These are phyloP conservation scores for Diaporthe ampelina DNA, from an alignment of 2,329 filamentous ascomycete species.

Conservation along the genomic window DNA sequence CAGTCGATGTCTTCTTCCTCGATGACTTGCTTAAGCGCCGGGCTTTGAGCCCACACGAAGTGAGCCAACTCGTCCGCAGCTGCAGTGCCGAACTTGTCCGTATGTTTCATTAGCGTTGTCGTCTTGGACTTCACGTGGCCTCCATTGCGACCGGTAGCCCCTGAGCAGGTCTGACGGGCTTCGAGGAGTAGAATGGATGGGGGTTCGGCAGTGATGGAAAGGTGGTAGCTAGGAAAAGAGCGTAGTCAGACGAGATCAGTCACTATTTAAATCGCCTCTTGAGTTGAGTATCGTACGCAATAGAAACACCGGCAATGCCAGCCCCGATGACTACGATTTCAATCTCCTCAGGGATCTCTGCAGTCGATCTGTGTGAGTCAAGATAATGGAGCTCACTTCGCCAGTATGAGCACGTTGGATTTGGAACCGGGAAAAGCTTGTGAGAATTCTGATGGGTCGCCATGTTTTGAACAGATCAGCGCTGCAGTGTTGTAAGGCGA, in stretches of 20 bases:
- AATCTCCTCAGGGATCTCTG: constrained; percentile 20
- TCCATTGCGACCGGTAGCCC: constrained; percentile 40
- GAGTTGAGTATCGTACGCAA: constrained; percentile 1
- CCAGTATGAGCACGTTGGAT: constrained; percentile 40
- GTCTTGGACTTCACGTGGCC: constrained; percentile 36
- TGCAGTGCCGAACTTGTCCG: constrained; percentile 17
- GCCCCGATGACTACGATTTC: constrained; percentile 38
- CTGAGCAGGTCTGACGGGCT: constrained; percentile 40
- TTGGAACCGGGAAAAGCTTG: constrained; percentile 32
- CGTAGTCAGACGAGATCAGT: not conserved
- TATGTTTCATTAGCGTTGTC: not conserved
- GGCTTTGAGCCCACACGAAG: constrained; percentile 33
- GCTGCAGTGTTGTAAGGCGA: no score
- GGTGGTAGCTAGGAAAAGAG: constrained; percentile 20
- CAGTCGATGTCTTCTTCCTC: constrained; percentile 35
- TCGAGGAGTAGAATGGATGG: constrained; percentile 37
- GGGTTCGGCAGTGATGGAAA: constrained; percentile 29
- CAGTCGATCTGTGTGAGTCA: constrained; percentile 36
- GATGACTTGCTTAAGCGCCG: constrained; percentile 37
- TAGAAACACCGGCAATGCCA: constrained; percentile 39
- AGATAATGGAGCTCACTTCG: constrained; percentile 39
- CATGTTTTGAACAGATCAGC: not conserved
- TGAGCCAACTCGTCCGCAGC: constrained; percentile 27
- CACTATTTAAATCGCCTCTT: not conserved
- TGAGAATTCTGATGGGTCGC: not conserved